Evolutionary conservation across 352 stramenopile species (phyloP).

Genomic region (Stramenopiles sp.): DNA sequence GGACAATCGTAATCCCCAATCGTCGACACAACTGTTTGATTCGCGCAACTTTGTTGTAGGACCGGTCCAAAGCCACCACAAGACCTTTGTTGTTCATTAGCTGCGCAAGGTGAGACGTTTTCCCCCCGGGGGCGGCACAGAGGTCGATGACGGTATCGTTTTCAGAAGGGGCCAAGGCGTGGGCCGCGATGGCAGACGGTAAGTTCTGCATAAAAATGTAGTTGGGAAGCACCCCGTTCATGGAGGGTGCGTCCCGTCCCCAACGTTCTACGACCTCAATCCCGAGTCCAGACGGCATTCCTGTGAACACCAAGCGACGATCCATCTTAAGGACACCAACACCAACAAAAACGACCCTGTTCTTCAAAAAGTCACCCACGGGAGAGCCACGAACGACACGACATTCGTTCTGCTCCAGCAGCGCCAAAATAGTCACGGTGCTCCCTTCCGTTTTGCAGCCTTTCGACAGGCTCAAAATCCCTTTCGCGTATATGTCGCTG

Average conservation of each 20-base stretch:
- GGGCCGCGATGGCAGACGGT: constrained; percentile 64
- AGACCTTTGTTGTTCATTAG: constrained; percentile 64
- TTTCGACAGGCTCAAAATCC: constrained; percentile 60
- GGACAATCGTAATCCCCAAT: not conserved
- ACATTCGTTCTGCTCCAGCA: constrained; percentile 41
- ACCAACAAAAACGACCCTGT: constrained; percentile 28
- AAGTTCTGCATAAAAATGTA: constrained; percentile 79
- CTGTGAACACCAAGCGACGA: constrained; percentile 28
- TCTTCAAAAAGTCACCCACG: not conserved
- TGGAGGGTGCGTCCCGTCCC: constrained; percentile 51
- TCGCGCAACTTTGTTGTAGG: not conserved
- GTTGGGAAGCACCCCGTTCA: constrained; percentile 53
- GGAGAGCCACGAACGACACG: not conserved
- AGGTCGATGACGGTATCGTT: constrained; percentile 72
- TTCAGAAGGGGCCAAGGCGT: constrained; percentile 52
- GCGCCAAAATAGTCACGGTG: constrained; percentile 54
- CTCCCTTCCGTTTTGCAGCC: constrained; percentile 46
- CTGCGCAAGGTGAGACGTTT: constrained; percentile 70
- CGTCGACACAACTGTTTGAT: not conserved
- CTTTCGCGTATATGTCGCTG: constrained; percentile 71
- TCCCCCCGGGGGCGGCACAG: constrained; percentile 74
- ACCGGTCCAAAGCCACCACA: constrained; percentile 25
- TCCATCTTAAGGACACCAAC: constrained; percentile 25
- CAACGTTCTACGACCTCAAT: constrained; percentile 25
- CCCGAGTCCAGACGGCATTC: constrained; percentile 24